Conservation (phyloP, 805 yeast genomes). For the Schwanniomyces occidentalis region DNA sequence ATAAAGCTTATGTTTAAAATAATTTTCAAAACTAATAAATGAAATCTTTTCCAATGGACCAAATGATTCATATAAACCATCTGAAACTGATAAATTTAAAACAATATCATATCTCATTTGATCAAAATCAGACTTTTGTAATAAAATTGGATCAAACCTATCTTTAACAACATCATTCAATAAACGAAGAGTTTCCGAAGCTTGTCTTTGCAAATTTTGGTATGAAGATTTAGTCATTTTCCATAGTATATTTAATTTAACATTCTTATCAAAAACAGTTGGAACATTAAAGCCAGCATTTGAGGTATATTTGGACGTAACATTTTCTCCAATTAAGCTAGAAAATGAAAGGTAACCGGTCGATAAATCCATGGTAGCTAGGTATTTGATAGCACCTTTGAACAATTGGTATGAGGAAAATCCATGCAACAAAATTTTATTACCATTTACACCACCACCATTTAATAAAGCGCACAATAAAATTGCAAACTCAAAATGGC, state of each 20-base stretch:
- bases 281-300: conserved; percentile 69
- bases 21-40: conserved; percentile 68
- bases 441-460: conserved; percentile 80
- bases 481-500: conserved; percentile 84
- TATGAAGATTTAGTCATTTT: conserved; percentile 75
- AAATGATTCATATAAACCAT: conserved; percentile 46
- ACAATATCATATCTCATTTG: conserved; percentile 66
- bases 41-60: conserved; percentile 73
- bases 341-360: conserved; percentile 69
- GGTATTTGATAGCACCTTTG: conserved; percentile 79
- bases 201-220: conserved; percentile 59
- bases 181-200: conserved; percentile 64
- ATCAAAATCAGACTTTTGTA: conserved; percentile 55
- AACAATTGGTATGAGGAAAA: conserved; percentile 92
- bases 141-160: conserved; percentile 75
- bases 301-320: conserved; percentile 43
- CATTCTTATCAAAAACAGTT: conserved; percentile 70
- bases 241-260: conserved; percentile 79
- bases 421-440: conserved; percentile 77
- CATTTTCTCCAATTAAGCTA: conserved; percentile 49
- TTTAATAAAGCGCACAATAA: conserved; percentile 77
- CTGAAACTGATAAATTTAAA: conserved; percentile 52
- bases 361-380: conserved; percentile 77
- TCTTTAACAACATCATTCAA: conserved; percentile 81
- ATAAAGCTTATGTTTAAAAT: conserved; percentile 58